A percentile compares a stretch with the other conserved stretches of the same genome.
Conservation (phyloP, 805 yeast species). For the Pichia gijzeniarum region DNA sequence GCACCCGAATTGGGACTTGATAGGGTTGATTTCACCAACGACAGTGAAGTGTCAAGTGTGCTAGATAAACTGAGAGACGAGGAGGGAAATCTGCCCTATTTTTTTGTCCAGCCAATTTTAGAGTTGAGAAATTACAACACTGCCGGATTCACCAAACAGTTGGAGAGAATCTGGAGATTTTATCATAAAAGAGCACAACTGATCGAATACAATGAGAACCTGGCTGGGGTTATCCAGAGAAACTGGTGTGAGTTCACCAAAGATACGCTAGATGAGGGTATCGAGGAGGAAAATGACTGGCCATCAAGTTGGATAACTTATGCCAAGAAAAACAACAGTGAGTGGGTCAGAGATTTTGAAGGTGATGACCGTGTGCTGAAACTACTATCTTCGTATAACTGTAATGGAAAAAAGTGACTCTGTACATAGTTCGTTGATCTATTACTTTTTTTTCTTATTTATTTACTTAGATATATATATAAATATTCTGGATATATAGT, state of each 20-base stretch:
- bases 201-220: conserved; percentile 25
- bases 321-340: conserved; percentile 70
- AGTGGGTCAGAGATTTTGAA: conserved; percentile 76
- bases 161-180: conserved; percentile 69
- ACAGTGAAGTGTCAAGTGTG: conserved; percentile 1
- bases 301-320: conserved; percentile 75
- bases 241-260: conserved; percentile 48
- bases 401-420: conserved; percentile 14
- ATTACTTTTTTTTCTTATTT: no score
- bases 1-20: conserved; percentile 53
- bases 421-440: no score
- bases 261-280: conserved; percentile 36
- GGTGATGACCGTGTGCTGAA: conserved; percentile 62
- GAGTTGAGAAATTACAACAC: conserved; percentile 73
- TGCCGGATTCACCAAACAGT: conserved; percentile 72
- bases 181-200: conserved; percentile 61
- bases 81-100: conserved; percentile 41
- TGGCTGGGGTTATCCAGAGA: conserved; percentile 30
- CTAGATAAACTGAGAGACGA: conserved; percentile 28
- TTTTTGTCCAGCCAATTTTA: conserved; percentile 71
- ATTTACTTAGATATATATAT: no score
- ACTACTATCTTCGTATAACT: conserved; percentile 43
- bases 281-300: conserved; percentile 79
- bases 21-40: conserved; percentile 5
- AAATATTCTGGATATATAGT: not conserved